Percentiles rank a stretch among this genome's conserved stretches.
Conservation (phyloP, 73 alveolate genomes). For the Urostyla sp. region DNA sequence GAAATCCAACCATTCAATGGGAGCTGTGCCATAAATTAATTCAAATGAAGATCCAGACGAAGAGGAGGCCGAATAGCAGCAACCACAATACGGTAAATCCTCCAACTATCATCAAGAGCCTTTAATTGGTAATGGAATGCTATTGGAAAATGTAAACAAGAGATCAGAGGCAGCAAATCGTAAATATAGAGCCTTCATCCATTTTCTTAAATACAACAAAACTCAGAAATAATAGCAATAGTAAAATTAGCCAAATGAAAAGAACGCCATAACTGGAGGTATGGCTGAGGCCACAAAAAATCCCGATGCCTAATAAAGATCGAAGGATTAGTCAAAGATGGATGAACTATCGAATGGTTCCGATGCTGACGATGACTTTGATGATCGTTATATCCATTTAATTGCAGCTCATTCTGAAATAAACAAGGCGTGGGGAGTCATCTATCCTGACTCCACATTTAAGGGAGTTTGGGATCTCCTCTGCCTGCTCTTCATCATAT, state of each 20-base stretch:
- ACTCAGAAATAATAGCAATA: not conserved
- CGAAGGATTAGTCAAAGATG: not conserved
- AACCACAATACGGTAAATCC: not conserved
- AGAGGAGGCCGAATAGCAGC: not conserved
- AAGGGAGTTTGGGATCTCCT: conserved; percentile 69
- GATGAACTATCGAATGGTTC: conserved; percentile 11
- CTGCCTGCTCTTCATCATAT: conserved; percentile 54
- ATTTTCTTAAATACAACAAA: conserved; percentile 13
- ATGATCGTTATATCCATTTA: conserved; percentile 40
- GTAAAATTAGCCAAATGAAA: not conserved
- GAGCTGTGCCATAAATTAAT: not conserved
- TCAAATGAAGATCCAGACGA: not conserved
- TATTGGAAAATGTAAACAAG: conserved; percentile 2
- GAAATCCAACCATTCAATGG: not conserved
- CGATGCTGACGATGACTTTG: conserved; percentile 45
- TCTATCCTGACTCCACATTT: conserved; percentile 64
- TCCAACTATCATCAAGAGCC: not conserved
- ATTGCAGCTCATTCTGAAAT: conserved; percentile 48
- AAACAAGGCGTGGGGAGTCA: conserved; percentile 42
- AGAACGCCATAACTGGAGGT: not conserved
- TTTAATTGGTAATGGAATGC: not conserved
- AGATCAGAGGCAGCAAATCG: conserved; percentile 44
- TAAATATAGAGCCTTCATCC: conserved; percentile 38
- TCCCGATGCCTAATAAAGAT: not conserved
- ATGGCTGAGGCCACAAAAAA: not conserved